phyloP scores from a whole-genome alignment of 2,329 filamentous ascomycete genomes.

The Cytospora piceae region DNA sequence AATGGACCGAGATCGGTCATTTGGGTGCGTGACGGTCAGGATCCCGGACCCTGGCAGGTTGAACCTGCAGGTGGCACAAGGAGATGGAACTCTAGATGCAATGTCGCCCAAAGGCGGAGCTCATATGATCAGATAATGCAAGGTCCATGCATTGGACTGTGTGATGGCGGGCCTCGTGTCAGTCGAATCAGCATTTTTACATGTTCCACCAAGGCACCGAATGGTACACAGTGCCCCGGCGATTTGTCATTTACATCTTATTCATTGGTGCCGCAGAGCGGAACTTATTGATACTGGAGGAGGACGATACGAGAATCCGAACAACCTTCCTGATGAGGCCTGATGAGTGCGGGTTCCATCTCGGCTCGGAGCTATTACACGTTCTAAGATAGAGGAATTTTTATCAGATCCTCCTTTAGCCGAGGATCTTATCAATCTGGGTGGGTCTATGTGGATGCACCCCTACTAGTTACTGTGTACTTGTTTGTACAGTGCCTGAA shows the following conservation, averaged over 20 bases:
- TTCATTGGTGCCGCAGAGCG: neutral
- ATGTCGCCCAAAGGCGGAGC: neutral
- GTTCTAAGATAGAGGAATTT: neutral
- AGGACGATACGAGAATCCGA: neutral
- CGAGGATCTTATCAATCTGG: neutral
- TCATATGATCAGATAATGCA: neutral
- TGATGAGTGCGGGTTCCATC: neutral
- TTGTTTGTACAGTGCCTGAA: no score
- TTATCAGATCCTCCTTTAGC: neutral
- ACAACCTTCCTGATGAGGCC: neutral
- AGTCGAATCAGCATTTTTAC: neutral
- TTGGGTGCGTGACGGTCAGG: neutral
- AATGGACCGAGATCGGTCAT: neutral
- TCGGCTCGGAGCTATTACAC: no score
- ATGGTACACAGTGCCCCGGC: conserved; percentile 1
- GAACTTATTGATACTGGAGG: neutral
- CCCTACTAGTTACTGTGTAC: no score
- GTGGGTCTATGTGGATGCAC: neutral
- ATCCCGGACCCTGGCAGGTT: neutral
- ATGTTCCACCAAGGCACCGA: neutral
- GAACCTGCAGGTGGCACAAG: neutral
- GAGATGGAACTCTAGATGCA: neutral
- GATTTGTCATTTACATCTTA: neutral
- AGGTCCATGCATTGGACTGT: neutral
- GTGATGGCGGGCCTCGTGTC: neutral